phyloP scores from a whole-genome alignment of 2,329 filamentous ascomycete species.

The Trichoderma sp. region DNA sequence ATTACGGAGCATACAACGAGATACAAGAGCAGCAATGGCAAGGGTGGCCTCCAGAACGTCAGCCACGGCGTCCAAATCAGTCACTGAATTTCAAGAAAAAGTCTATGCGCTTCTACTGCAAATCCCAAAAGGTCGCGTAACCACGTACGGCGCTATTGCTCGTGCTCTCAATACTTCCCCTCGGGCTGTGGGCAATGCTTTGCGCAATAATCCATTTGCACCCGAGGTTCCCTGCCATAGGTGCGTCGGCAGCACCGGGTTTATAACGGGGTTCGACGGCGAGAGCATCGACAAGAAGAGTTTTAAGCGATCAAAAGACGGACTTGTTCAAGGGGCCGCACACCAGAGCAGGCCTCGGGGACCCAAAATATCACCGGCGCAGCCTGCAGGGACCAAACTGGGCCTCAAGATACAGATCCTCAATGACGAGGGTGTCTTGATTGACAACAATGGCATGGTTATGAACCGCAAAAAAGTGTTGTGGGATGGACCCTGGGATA shows the following conservation, averaged over 20 bases:
- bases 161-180: conserved; percentile 7
- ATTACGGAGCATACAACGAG: neutral
- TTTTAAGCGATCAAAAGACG: neutral
- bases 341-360: conserved; percentile 14
- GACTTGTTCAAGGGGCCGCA: neutral
- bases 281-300: conserved; percentile 4
- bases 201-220: conserved; percentile 6
- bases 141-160: conserved; percentile 8
- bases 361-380: neutral
- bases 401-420: conserved; percentile 1
- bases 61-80: neutral
- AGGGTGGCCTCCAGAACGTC: neutral
- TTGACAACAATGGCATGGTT: conserved; percentile 5
- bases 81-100: conserved; percentile 12
- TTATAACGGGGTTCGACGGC: conserved; percentile 10
- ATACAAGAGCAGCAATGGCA: neutral
- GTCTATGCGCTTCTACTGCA: conserved; percentile 3
- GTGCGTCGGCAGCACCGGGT: conserved; percentile 9
- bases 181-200: conserved; percentile 5
- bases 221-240: conserved; percentile 7
- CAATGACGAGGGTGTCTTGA: neutral
- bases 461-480: neutral
- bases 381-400: conserved; percentile 4
- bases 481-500: conserved; percentile 8
- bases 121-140: conserved; percentile 7